Percentiles rank a stretch among this genome's conserved stretches.
phyloP scores from a whole-genome alignment of 75 land plant genomes.

The Picea sitchensis region DNA sequence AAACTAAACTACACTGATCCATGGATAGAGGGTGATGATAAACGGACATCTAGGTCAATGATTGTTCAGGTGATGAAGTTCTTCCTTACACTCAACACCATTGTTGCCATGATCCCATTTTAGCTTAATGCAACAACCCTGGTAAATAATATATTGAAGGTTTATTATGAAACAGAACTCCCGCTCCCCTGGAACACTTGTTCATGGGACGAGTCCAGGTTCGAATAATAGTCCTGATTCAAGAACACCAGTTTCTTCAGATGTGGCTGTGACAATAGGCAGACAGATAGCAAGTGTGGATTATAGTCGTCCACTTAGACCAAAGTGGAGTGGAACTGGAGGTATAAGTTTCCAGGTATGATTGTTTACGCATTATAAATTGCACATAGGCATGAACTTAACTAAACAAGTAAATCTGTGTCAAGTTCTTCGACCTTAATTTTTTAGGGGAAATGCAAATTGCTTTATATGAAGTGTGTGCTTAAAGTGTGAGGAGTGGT shows the following conservation, averaged over 20 bases:
- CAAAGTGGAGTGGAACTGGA: slow-evolving; percentile 97
- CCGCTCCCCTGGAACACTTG: slow-evolving; percentile 72
- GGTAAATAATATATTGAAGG: neutral
- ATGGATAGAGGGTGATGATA: slow-evolving; percentile 99
- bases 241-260: slow-evolving; percentile 27
- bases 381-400: no score
- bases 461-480: no score
- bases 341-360: slow-evolving; percentile 90
- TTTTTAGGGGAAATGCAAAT: no score
- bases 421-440: no score
- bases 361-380: no score
- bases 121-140: neutral
- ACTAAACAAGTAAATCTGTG: no score
- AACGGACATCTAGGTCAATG: slow-evolving; percentile 83
- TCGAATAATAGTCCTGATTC: slow-evolving; percentile 15
- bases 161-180: slow-evolving; percentile 68
- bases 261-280: slow-evolving; percentile 70
- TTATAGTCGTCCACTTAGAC: slow-evolving; percentile 85
- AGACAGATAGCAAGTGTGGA: slow-evolving; percentile 89
- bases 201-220: slow-evolving; percentile 52
- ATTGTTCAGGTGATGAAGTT: slow-evolving; percentile 67
- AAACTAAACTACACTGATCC: slow-evolving; percentile 94
- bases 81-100: neutral
- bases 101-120: slow-evolving; percentile 3
- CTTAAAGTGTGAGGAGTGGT: no score